These are phyloP conservation scores for Omphalea diandra DNA, from an alignment of 441 rosid species.

Conservation along the genomic window DNA sequence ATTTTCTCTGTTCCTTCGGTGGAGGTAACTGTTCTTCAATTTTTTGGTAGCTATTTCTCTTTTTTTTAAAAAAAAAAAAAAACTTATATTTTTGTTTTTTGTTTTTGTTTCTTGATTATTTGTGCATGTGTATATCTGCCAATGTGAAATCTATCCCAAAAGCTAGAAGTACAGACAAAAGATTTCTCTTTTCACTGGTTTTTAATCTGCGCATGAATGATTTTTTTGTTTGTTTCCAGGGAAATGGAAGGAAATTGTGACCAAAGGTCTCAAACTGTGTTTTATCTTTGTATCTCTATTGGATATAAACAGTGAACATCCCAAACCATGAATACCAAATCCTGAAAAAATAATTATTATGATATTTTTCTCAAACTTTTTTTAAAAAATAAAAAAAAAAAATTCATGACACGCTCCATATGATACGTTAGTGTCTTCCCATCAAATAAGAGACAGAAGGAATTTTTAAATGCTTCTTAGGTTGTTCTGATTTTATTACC, in stretches of 20 bases:
- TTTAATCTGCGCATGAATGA: background rate
- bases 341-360: no score
- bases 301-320: background rate
- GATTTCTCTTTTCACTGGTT: background rate
- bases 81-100: background rate
- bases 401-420: background rate
- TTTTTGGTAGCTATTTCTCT: background rate
- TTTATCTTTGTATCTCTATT: background rate
- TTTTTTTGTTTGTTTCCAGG: background rate
- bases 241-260: background rate
- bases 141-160: background rate
- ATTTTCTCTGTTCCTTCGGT: background rate
- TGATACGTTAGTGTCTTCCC: background rate
- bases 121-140: background rate
- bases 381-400: background rate
- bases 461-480: background rate
- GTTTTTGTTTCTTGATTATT: background rate
- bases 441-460: background rate
- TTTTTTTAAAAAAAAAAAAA: no score
- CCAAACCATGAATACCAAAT: background rate
- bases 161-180: background rate
- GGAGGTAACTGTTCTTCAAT: background rate
- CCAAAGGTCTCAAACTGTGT: background rate
- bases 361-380: no score
- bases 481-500: background rate